These are phyloP conservation scores for Phytopythium litorale DNA, from an alignment of 352 stramenopile genomes.

Conservation along the genomic window DNA sequence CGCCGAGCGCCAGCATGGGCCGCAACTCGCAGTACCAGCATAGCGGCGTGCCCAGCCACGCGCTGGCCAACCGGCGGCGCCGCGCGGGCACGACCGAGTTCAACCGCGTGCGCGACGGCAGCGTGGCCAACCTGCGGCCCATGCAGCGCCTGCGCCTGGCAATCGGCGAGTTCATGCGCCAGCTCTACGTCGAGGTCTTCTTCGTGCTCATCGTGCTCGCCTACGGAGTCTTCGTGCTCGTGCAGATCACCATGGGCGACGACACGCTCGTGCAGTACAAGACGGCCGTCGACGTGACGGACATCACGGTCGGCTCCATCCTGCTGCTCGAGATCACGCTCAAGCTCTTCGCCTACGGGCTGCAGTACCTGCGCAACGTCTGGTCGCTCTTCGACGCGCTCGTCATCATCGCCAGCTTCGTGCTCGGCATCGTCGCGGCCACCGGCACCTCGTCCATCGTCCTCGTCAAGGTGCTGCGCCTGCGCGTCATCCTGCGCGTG, in stretches of 20 bases:
- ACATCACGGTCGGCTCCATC: slow-evolving; percentile 82
- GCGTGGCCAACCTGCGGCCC: slow-evolving; percentile 20
- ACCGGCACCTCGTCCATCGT: slow-evolving; percentile 49
- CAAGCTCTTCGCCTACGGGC: slow-evolving; percentile 76
- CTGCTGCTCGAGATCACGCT: slow-evolving; percentile 75
- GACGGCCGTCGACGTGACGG: slow-evolving; percentile 65
- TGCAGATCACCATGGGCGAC: slow-evolving; percentile 78
- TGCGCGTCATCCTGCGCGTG: slow-evolving; percentile 77
- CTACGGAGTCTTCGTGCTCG: slow-evolving; percentile 81
- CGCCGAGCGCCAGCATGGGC: slow-evolving; percentile 5
- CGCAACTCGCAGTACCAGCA: neutral
- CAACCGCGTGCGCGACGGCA: slow-evolving; percentile 24
- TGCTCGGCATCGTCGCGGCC: slow-evolving; percentile 62
- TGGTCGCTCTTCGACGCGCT: slow-evolving; percentile 82
- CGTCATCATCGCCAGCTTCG: slow-evolving; percentile 78
- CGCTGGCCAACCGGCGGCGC: slow-evolving; percentile 19
- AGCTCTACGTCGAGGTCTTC: slow-evolving; percentile 83
- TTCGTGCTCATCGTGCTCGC: slow-evolving; percentile 86
- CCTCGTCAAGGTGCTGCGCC: slow-evolving; percentile 64
- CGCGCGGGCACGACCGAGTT: slow-evolving; percentile 38
- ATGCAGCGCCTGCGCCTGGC: slow-evolving; percentile 43
- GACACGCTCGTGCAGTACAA: slow-evolving; percentile 51
- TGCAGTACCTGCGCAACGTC: slow-evolving; percentile 55
- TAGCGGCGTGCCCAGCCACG: neutral
- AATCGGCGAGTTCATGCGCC: slow-evolving; percentile 79